Evolutionary conservation across 306 rosid species (phyloP).

Genomic region (Vachellia pachyceras): DNA sequence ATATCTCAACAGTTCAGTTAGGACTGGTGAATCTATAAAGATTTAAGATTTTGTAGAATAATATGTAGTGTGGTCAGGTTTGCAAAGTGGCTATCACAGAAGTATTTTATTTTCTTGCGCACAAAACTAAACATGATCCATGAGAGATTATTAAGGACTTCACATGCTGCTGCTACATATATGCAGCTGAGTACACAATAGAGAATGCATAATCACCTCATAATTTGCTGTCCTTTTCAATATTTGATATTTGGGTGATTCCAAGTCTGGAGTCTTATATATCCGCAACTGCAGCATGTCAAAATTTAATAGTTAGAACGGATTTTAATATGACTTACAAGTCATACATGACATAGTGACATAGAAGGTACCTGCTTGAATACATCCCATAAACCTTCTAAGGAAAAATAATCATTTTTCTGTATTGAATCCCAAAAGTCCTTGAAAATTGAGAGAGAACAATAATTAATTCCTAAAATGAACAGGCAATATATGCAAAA

Average conservation of each 20-base stretch:
- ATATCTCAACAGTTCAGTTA: no score
- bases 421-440: slow-evolving; percentile 88
- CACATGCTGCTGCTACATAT: neutral
- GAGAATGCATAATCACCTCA: slow-evolving; percentile 56
- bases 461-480: slow-evolving; percentile 8
- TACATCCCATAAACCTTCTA: slow-evolving; percentile 81
- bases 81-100: neutral
- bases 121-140: neutral
- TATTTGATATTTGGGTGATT: slow-evolving; percentile 80
- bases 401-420: slow-evolving; percentile 81
- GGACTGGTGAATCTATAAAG: neutral
- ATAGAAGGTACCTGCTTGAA: slow-evolving; percentile 69
- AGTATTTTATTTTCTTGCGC: neutral
- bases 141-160: neutral
- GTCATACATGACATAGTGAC: slow-evolving; percentile 1
- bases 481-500: slow-evolving; percentile 15
- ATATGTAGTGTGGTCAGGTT: neutral
- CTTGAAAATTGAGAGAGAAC: slow-evolving; percentile 46
- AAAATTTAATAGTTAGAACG: slow-evolving; percentile 13
- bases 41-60: neutral
- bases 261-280: slow-evolving; percentile 89
- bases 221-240: slow-evolving; percentile 72
- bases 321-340: neutral
- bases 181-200: neutral
- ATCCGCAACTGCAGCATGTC: slow-evolving; percentile 65